phyloP scores from a whole-genome alignment of 225 moss, liverwort and hornwort species.

The Marchantia polymorpha region DNA sequence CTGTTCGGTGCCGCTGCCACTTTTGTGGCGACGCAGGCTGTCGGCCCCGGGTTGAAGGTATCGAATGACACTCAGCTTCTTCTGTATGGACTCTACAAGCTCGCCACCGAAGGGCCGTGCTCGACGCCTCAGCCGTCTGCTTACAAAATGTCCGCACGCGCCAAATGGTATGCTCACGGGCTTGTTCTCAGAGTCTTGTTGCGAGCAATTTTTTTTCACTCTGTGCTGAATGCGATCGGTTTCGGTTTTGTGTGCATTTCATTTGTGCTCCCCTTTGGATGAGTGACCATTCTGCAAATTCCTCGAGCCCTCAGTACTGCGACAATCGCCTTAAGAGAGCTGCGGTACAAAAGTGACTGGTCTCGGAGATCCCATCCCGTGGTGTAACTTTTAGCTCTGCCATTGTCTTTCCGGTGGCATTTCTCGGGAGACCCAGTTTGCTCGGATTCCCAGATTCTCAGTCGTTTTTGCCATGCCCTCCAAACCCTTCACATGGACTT shows the following conservation, averaged over 20 bases:
- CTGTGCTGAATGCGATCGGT: background rate
- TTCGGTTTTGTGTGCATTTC: no score
- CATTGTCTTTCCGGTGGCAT: no score
- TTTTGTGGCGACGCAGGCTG: conserved; percentile 79
- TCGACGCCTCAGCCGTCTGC: conserved; percentile 78
- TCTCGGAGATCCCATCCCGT: no score
- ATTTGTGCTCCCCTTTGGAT: background rate
- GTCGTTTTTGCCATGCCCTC: no score
- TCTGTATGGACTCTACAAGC: conserved; percentile 89
- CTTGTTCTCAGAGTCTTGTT: conserved; percentile 1
- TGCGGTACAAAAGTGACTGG: no score
- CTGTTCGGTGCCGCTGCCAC: conserved; percentile 87
- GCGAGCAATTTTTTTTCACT: background rate
- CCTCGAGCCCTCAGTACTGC: background rate
- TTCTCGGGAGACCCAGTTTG: no score
- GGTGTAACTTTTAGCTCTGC: no score
- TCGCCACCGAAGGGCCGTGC: conserved; percentile 97
- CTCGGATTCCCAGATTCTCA: no score
- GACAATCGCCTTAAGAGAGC: background rate
- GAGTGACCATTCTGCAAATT: background rate
- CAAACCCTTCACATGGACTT: no score
- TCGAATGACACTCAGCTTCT: conserved; percentile 90
- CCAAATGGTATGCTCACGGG: conserved; percentile 80
- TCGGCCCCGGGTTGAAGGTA: conserved; percentile 71
- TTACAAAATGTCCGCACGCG: conserved; percentile 84